Base-by-base conservation (phyloP, 2,329 filamentous ascomycete genomes). In the Aspergillus luchuensis region DNA sequence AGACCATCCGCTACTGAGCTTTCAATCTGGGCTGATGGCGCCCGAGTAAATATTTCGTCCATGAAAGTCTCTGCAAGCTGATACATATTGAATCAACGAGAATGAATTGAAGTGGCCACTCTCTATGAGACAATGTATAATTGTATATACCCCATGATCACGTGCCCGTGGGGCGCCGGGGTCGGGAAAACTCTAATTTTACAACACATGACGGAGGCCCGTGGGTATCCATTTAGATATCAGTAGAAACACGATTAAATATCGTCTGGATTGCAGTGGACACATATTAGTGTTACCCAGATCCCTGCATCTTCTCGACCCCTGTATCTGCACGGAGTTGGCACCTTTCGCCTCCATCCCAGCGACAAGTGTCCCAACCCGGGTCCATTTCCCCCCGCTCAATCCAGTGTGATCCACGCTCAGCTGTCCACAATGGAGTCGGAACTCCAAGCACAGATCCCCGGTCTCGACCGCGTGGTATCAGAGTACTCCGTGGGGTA, bases 401-500 rank as follows among this genome's bases (percentile, higher is more conserved):
- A 36, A 5, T 36, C 33, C 33, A 36, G 33, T 15, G 33, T 15
- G 33, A 36, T 36, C 11, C 33, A 36, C 11, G 33, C 33, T 36
- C 25, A 5, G 11, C 11, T 36, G 33, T 36, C 33, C 55, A 70
- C 63, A 41, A 97, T 97, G 92, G 92, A 97, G 78, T 84, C 90
- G 72, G 91, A 96, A 80, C 92, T 97, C 74, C 90, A 89, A 80
- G 83, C 89, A 63, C 87, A 92, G 68, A 86, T 97, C 68, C 92
- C 92, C 63, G 89, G 90, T 73, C 91, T 97, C 69, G 93, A 97
- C 79, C 91, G 90, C 61, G 85, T 96, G 64, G 83, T 97, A 67
- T 93, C 92, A 52, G 91, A 96, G 79, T 97, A 97, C 79, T 95
- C 92, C 47, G 91, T 92, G 66, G 95, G 95, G 60, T 99, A 98